Conservation (phyloP, 805 yeast species). For the Grigorovia yakushimaensis region DNA sequence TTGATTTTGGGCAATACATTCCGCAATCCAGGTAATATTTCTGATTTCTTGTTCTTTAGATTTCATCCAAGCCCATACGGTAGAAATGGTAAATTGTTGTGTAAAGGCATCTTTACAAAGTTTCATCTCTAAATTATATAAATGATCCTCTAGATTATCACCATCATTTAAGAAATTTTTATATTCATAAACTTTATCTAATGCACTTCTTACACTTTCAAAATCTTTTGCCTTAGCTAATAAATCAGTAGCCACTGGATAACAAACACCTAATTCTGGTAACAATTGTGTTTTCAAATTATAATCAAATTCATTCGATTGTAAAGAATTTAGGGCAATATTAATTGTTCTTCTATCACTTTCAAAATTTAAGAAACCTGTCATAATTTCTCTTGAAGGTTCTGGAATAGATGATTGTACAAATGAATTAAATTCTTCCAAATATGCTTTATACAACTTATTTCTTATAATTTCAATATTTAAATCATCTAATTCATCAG, state of each 20-base stretch:
- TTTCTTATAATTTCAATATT: slow-evolving; percentile 93
- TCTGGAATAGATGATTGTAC: slow-evolving; percentile 47
- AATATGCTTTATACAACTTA: slow-evolving; percentile 81
- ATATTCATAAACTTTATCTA: slow-evolving; percentile 58
- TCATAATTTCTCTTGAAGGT: slow-evolving; percentile 81
- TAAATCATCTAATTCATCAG: slow-evolving; percentile 84
- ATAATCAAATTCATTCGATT: slow-evolving; percentile 39
- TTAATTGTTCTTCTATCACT: slow-evolving; percentile 93
- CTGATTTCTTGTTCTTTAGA: slow-evolving; percentile 94
- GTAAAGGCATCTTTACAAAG: slow-evolving; percentile 88
- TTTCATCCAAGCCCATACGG: slow-evolving; percentile 95
- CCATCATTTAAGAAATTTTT: slow-evolving; percentile 42
- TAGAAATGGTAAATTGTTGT: slow-evolving; percentile 84
- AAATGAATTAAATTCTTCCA: slow-evolving; percentile 75
- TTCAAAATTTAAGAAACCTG: slow-evolving; percentile 69
- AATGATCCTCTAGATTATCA: slow-evolving; percentile 80
- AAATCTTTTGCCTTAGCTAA: slow-evolving; percentile 70
- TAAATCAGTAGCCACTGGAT: slow-evolving; percentile 54
- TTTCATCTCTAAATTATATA: slow-evolving; percentile 86
- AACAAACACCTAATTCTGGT: slow-evolving; percentile 76
- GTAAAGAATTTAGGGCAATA: slow-evolving; percentile 78
- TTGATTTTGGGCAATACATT: slow-evolving; percentile 98
- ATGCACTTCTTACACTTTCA: slow-evolving; percentile 64
- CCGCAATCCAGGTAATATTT: slow-evolving; percentile 99
- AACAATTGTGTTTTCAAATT: slow-evolving; percentile 68